A percentile compares a stretch with the other conserved stretches of the same genome.
Evolutionary conservation across 495 filamentous ascomycete species (phyloP).

Genomic region (Aspergillus panamensis): DNA sequence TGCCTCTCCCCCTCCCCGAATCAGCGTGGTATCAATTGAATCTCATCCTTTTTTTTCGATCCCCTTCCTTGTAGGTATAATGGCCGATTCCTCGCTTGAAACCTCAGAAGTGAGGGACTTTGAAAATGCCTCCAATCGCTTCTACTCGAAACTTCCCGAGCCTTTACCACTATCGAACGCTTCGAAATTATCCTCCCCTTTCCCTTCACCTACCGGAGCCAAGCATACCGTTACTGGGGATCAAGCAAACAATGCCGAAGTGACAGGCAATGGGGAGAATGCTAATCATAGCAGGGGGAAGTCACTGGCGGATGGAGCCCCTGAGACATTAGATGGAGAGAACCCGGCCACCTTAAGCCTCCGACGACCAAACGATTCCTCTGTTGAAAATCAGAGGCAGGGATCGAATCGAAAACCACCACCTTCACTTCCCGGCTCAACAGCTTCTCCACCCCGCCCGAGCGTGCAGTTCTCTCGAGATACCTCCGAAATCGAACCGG

Average conservation of each 20-base stretch:
- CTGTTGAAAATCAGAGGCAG: constrained; percentile 24
- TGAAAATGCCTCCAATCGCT: constrained; percentile 21
- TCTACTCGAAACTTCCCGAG: constrained; percentile 26
- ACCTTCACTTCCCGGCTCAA: constrained; percentile 31
- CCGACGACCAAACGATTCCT: constrained; percentile 28
- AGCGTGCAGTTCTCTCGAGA: constrained; percentile 64
- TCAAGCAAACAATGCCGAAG: constrained; percentile 18
- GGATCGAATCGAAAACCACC: constrained; percentile 26
- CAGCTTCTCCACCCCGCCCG: constrained; percentile 47
- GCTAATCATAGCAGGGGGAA: constrained; percentile 23
- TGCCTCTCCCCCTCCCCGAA: constrained; percentile 1
- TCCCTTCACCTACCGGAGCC: constrained; percentile 35
- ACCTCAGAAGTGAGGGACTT: constrained; percentile 22
- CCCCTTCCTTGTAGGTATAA: constrained; percentile 14
- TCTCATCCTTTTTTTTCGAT: neutral
- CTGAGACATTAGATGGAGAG: constrained; percentile 24
- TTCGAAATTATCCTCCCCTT: constrained; percentile 30
- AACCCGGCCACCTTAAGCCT: constrained; percentile 25
- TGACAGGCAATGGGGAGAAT: constrained; percentile 2
- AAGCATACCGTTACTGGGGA: constrained; percentile 19
- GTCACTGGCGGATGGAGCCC: constrained; percentile 12
- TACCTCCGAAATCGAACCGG: constrained; percentile 42
- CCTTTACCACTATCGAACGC: constrained; percentile 24
- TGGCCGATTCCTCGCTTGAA: constrained; percentile 27
- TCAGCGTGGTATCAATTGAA: neutral